Evolutionary conservation across 73 alveolate species (phyloP).

Genomic region (Tetrahymena borealis): DNA sequence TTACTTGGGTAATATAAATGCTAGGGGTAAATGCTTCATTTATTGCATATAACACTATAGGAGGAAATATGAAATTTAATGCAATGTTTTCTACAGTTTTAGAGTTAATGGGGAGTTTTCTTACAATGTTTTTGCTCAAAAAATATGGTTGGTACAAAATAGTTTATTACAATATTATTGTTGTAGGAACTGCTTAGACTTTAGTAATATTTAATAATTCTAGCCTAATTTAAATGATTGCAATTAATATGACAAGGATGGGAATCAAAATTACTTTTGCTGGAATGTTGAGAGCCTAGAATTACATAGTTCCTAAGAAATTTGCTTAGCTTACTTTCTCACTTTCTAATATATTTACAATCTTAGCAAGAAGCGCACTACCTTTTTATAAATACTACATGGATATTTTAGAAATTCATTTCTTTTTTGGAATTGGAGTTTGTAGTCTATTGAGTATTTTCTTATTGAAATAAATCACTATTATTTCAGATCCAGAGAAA

Average conservation of each 20-base stretch:
- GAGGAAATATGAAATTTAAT: not conserved
- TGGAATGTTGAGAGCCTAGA: not conserved
- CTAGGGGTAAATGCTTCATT: not conserved
- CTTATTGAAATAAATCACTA: not conserved
- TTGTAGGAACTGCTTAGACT: not conserved
- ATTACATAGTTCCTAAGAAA: not conserved
- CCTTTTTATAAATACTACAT: not conserved
- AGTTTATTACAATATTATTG: not conserved
- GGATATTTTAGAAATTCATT: not conserved
- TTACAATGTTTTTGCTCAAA: not conserved
- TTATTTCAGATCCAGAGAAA: not conserved
- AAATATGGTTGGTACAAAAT: not conserved
- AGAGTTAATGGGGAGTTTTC: not conserved
- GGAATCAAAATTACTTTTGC: not conserved
- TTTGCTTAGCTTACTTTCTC: not conserved
- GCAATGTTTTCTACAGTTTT: not conserved
- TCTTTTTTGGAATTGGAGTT: not conserved
- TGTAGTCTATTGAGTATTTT: not conserved
- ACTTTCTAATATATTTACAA: not conserved
- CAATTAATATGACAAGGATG: not conserved
- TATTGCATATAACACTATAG: not conserved
- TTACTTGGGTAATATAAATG: not conserved
- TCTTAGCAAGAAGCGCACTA: not conserved
- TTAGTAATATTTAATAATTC: not conserved
- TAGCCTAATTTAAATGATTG: not conserved